phyloP scores from a whole-genome alignment of 2,329 filamentous ascomycete species.

The Myriosclerotinia scirpicola region DNA sequence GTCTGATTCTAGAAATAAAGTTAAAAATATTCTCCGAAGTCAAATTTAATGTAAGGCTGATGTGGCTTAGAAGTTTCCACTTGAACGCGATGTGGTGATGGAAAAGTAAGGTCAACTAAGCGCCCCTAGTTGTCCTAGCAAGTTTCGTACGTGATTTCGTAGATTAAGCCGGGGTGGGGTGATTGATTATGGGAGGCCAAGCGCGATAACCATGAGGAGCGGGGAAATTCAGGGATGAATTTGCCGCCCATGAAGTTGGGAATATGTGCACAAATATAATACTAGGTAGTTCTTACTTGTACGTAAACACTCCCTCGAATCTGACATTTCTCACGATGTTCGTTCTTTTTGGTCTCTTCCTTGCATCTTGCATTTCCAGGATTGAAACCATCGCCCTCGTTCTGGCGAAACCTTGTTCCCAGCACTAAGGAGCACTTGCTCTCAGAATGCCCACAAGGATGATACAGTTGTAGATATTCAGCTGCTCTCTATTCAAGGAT shows the following conservation, averaged over 20 bases:
- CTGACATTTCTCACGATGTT: not conserved
- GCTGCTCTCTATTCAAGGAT: not conserved
- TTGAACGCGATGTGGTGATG: not conserved
- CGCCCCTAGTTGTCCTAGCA: not conserved
- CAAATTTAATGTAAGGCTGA: not conserved
- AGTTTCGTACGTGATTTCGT: not conserved
- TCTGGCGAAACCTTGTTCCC: too few species aligned
- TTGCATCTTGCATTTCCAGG: not conserved
- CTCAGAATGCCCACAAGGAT: not conserved
- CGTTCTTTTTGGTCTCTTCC: not conserved
- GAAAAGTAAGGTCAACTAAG: not conserved
- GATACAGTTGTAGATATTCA: not conserved
- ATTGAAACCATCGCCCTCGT: not conserved
- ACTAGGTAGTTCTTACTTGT: not conserved
- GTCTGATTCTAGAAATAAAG: not conserved
- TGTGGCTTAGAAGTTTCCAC: not conserved
- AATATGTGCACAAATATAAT: not conserved
- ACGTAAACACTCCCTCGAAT: not conserved
- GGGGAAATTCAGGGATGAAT: too few species aligned
- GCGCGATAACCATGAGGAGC: too few species aligned
- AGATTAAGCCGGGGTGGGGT: too few species aligned
- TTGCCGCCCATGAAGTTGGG: not conserved
- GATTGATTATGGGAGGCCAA: too few species aligned
- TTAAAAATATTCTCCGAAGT: not conserved
- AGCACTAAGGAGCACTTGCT: not conserved